Evolutionary conservation across 371 early-diverging fungal genomes (phyloP), one percentile per base, ranked within the genome.

Genomic region (Mycotypha africana): DNA sequence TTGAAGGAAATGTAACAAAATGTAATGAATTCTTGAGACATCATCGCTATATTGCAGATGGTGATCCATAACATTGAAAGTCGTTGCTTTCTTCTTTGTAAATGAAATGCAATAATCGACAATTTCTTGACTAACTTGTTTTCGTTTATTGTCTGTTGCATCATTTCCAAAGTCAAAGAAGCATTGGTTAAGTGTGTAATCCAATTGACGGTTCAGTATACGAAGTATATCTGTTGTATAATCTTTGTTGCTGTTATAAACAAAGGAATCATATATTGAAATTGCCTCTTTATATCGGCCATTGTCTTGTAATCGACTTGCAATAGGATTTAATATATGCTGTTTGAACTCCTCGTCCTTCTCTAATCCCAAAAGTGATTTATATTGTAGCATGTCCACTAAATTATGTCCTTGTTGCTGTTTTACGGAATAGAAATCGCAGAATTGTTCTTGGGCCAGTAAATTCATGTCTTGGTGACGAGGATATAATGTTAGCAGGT

Each of bases 271-370:
- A n/a, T n/a, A n/a, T n/a, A n/a, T n/a, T 52, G 73, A 58, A 16
- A 93, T 73, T 2, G 90, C 84, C 50, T 92, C 92, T 26, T 65
- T 62, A 38, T 85, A 74, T 16, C 74, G 68, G 2, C 89, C 90
- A 41, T 81, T 76, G 23, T 70, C 67, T 19, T 74, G 75, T 36
- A 82, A 84, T 15, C 74, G 70, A 43, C 85, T 70, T 3, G 93
- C 96, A 26, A 91, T 74, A 21, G 74, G 77, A 4, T 67, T 45
- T 4, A 84, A 61, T 14, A 94, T 78, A 1, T 62, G 41, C 30
- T 76, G 56, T 17, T 80, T 53, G 49, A 87, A 84, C 48, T 81
- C 82, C 16, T 67, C 61, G 21, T 67, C 62, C 38, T 52, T 66
- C n/a, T 38, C 39, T 15, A 86, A 58, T 17, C 79, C 79, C 43